Evolutionary conservation across 805 yeast species (phyloP).

Genomic region (Candida ficus): DNA sequence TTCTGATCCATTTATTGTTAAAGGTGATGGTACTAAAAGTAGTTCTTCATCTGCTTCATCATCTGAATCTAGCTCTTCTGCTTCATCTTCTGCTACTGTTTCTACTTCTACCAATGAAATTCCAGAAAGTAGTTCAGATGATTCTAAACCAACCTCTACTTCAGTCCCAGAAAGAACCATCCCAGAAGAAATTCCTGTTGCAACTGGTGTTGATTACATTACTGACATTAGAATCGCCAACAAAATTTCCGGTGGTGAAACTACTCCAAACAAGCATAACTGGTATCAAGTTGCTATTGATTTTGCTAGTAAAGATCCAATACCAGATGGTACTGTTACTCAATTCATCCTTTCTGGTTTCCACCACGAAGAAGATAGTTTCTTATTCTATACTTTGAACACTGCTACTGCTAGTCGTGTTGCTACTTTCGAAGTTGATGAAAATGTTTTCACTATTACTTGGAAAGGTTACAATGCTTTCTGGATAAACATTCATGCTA

Average conservation of each 20-base stretch:
- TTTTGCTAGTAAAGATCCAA: constrained; percentile 4
- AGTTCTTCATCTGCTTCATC: not conserved
- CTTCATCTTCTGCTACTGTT: not conserved
- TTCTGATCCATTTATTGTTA: constrained; percentile 6
- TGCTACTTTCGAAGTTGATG: not conserved
- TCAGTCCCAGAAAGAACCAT: not conserved
- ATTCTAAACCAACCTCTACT: not conserved
- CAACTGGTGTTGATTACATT: constrained; percentile 5
- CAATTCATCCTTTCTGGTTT: constrained; percentile 8
- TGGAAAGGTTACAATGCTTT: constrained; percentile 5
- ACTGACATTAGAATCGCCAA: constrained; percentile 5
- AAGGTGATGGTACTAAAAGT: not conserved
- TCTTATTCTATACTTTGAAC: not conserved
- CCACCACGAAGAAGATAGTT: too few species aligned
- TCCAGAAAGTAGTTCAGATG: too few species aligned
- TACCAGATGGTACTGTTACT: constrained; percentile 7
- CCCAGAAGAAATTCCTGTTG: constrained; percentile 2
- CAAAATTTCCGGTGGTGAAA: not conserved
- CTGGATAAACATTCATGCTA: constrained; percentile 6
- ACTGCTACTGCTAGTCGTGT: not conserved
- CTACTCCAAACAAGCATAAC: not conserved
- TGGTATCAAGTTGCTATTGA: constrained; percentile 5
- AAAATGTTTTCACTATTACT: not conserved
- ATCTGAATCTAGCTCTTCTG: not conserved
- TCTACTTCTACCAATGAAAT: not conserved